phyloP scores from a whole-genome alignment of 2,329 filamentous ascomycete species.

The Apiospora pterosperma region DNA sequence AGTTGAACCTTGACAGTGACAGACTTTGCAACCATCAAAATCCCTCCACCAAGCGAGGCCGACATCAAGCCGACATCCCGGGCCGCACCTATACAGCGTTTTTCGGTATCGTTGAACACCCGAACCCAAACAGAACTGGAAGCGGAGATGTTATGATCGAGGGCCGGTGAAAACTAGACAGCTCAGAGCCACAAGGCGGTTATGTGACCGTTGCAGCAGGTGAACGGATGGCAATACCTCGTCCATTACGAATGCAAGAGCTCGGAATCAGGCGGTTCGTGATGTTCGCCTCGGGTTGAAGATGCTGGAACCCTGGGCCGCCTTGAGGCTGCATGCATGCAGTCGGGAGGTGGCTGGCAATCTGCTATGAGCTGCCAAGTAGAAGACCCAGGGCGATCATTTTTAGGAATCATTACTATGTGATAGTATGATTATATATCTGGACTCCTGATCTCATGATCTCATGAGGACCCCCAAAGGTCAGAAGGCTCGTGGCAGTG shows the following conservation, averaged over 20 bases:
- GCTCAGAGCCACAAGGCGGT: not conserved
- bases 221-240: not conserved
- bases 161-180: not conserved
- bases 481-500: not conserved
- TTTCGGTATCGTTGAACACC: not conserved
- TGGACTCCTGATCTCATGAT: too few species aligned
- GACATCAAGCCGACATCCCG: not conserved
- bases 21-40: not conserved
- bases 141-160: not conserved
- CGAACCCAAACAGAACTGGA: not conserved
- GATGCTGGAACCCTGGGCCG: not conserved
- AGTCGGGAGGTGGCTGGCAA: not conserved
- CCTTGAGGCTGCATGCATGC: not conserved
- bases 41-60: not conserved
- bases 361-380: not conserved
- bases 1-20: slow-evolving; percentile 9
- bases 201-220: not conserved
- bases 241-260: not conserved
- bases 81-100: not conserved
- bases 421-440: not conserved
- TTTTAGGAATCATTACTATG: not conserved
- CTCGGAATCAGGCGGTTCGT: not conserved
- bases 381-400: not conserved
- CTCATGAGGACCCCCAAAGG: not conserved
- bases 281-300: not conserved